phyloP scores from a whole-genome alignment of 495 filamentous ascomycete genomes.

The Bryoglossum gracile region DNA sequence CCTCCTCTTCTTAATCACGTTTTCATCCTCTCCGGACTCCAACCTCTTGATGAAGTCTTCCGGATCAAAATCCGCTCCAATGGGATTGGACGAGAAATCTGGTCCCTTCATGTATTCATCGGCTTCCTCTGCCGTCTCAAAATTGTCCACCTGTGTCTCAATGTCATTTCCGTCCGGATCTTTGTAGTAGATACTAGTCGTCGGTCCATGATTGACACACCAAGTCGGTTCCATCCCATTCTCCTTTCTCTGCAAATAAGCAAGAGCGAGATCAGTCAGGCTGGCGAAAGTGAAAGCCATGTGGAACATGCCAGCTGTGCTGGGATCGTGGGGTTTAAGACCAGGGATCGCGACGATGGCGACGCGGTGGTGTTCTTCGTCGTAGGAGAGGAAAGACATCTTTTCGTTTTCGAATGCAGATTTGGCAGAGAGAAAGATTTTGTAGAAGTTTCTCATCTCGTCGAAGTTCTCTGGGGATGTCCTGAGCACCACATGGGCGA shows the following conservation, averaged over 20 bases:
- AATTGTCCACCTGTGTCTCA: constrained; percentile 41
- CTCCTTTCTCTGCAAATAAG: constrained; percentile 29
- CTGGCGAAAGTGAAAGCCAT: constrained; percentile 33
- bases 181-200: constrained; percentile 37
- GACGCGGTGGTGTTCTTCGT: constrained; percentile 42
- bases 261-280: constrained; percentile 24
- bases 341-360: constrained; percentile 28
- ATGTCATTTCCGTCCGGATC: constrained; percentile 42
- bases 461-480: constrained; percentile 22
- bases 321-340: constrained; percentile 12
- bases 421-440: constrained; percentile 30
- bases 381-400: constrained; percentile 35
- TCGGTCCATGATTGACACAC: constrained; percentile 39
- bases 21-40: constrained; percentile 28
- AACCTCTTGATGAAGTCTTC: constrained; percentile 31
- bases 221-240: constrained; percentile 33
- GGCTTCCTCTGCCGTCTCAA: constrained; percentile 32
- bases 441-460: constrained; percentile 31
- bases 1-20: constrained; percentile 30
- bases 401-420: constrained; percentile 8
- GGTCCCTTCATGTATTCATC: constrained; percentile 28
- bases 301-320: constrained; percentile 32
- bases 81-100: constrained; percentile 27
- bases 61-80: constrained; percentile 33
- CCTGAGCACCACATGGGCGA: constrained; percentile 20